Evolutionary conservation across 345 rosid species (phyloP).

Genomic region (Linum usitatissimum): DNA sequence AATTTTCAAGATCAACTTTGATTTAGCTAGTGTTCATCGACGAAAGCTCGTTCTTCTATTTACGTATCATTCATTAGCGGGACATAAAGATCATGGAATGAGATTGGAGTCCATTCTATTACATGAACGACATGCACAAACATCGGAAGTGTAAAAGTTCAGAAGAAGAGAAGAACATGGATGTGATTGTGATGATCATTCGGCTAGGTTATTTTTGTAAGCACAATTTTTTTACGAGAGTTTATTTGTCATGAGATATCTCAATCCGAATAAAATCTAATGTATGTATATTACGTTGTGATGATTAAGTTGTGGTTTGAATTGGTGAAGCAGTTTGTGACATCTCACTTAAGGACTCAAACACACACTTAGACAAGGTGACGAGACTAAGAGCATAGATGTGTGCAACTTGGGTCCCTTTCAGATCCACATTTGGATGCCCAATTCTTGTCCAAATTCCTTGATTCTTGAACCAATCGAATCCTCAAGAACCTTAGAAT

Average conservation of each 20-base stretch:
- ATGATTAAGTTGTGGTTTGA: background rate
- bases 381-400: background rate
- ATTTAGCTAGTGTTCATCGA: no score
- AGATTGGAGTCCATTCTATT: background rate
- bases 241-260: background rate
- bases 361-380: background rate
- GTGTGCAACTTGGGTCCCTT: slow-evolving; percentile 10
- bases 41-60: background rate
- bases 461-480: slow-evolving; percentile 5
- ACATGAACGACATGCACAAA: background rate
- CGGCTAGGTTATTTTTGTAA: no score
- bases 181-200: no score
- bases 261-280: background rate
- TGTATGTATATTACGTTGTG: background rate
- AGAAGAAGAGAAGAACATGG: background rate
- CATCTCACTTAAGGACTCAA: background rate
- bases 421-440: background rate
- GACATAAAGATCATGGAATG: background rate
- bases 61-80: background rate
- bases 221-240: no score
- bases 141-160: background rate
- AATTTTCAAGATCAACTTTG: no score
- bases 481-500: slow-evolving; percentile 3
- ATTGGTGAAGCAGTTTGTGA: background rate
- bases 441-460: background rate